Base-by-base conservation (phyloP, 495 filamentous ascomycete genomes). In the Daldinia decipiens region DNA sequence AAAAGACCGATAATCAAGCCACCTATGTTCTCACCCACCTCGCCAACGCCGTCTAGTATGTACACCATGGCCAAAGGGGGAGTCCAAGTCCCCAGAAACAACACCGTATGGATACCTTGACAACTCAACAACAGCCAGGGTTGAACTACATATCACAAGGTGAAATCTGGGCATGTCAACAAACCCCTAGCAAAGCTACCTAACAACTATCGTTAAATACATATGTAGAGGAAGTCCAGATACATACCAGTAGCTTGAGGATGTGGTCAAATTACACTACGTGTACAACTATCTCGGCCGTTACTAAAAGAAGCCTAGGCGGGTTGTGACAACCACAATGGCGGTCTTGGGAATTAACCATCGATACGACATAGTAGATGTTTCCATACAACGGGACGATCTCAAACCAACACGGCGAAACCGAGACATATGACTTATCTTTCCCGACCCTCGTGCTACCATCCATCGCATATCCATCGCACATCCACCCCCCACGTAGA, bases 121-220 rank as follows among this genome's bases (percentile, higher is more conserved):
- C 43, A 47, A 47, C 43, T 47, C 43, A 47, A 47, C 43, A 47
- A 47, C 43, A 24, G 19, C 43, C 19, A 47, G 43, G 43, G 43
- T 47, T 11, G 43, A 47, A 24, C 5, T 47, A 24, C 8, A 24
- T 47, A 47, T 47, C 3, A 12, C 19, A 24, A 21, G 19, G 9
- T 24, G 19, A 12, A 24, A 21, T 24, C 8, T 24, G 19, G 17
- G 1, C 19, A 21, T 47, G 17, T 47, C 19, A 21, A 47, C 8
- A 24, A 47, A 24, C 43, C 43, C 43, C 43, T 12, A 47, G 17
- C 43, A 47, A 47, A 21, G 3, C 43, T 12, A 45, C n/a, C 7
- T 17, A 45, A 4, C n/a, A n/a, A n/a, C n/a, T 17, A 45, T 45
- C 40, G 15, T 19, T 45, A 45, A 17, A 47, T 24, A 11, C 43